Evolutionary conservation across 768 basidiomycete genomes (phyloP), one percentile per base, ranked within the genome.

Genomic region (Leccinum rimulosum): DNA sequence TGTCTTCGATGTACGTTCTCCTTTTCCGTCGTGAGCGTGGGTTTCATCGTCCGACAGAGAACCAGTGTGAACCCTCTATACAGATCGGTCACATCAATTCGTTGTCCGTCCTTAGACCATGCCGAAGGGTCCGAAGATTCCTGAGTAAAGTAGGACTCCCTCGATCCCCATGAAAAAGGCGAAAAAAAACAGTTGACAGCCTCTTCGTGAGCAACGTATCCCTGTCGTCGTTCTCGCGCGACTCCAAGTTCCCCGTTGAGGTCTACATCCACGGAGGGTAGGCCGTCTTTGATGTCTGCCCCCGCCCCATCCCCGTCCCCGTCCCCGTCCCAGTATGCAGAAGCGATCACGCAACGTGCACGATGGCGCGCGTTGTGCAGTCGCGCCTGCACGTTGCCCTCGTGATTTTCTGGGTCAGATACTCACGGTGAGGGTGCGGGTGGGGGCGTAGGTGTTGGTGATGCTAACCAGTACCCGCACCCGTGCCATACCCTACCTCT

Each of bases 181-280:
- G 5, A 11, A 15, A 6, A 4, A 47, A 4, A 25, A 25, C 25
- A 55, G 11, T 52, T 43, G 27, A 33, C 35, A 88, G 88, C 1
- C 71, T 88, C 14, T 88, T 87, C 66, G 69, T 88, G 38, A 89
- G 90, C 67, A 82, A 89, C 50, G 80, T 82, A 35, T 71, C 76
- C 28, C 90, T 85, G 22, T 80, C 81, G 4, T 76, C 73, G 57
- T 68, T 68, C 63, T 71, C 67, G 73, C 76, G 79, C 50, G 67
- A 68, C 15, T 73, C 74, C 55, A 74, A 69, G 28, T 83, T 86
- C 60, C 85, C 88, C 1, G 88, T 91, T 55, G 86, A 81, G 58
- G 80, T 91, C 3, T 91, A 89, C 72, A 85, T 91, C 31, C 89
- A 92, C 57, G 89, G 89, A 22, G 22, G 22, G 22, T 22, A 22